A percentile compares a stretch with the other conserved stretches of the same genome.
These are phyloP conservation scores for Monosporascus sp. DNA, from an alignment of 2,329 filamentous ascomycete species.

Conservation along the genomic window DNA sequence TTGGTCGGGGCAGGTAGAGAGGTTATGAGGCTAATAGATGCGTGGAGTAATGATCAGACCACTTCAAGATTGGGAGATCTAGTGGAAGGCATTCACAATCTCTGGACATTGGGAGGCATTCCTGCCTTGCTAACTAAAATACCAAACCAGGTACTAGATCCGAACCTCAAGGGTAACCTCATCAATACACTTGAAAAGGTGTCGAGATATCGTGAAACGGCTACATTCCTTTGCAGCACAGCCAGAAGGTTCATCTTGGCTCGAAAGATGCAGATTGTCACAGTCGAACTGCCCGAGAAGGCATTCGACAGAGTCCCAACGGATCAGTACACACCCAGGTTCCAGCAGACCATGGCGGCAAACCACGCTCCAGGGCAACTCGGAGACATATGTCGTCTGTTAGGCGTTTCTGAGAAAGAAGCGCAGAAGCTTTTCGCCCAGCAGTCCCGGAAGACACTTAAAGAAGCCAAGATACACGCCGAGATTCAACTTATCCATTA, in stretches of 20 bases:
- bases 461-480: constrained; percentile 37
- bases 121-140: constrained; percentile 14
- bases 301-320: constrained; percentile 14
- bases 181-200: constrained; percentile 30
- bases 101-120: constrained; percentile 14
- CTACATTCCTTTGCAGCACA: constrained; percentile 25
- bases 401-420: background rate
- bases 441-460: constrained; percentile 9
- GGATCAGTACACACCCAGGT: background rate
- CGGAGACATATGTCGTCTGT: background rate
- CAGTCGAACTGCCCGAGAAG: constrained; percentile 22
- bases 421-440: constrained; percentile 6
- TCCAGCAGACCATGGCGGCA: constrained; percentile 6
- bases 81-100: constrained; percentile 22
- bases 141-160: constrained; percentile 13
- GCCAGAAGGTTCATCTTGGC: constrained; percentile 26
- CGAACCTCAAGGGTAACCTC: constrained; percentile 11
- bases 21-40: constrained; percentile 16
- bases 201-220: constrained; percentile 29
- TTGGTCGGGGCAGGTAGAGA: constrained; percentile 16
- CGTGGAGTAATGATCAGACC: constrained; percentile 21
- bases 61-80: constrained; percentile 17
- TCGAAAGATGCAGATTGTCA: constrained; percentile 21
- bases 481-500: constrained; percentile 44
- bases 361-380: constrained; percentile 4